Evolutionary conservation across 352 stramenopile genomes (phyloP).

Genomic region (Phytophthora nicotianae): DNA sequence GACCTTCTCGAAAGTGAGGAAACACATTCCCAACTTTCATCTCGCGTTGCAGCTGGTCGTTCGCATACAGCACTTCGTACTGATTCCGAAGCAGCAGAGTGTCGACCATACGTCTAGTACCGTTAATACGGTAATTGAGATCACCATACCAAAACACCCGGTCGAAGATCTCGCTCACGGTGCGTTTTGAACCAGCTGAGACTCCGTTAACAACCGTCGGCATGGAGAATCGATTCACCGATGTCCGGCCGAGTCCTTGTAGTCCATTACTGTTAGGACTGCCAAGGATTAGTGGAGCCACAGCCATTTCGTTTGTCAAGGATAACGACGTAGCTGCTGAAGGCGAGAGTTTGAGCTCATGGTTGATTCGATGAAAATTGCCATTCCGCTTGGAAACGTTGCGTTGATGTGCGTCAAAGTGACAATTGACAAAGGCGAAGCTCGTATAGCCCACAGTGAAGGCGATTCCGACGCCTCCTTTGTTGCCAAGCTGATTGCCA

Average conservation of each 20-base stretch:
- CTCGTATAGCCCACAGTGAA: conserved; percentile 77
- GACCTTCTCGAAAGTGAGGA: conserved; percentile 88
- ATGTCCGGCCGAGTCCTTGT: conserved; percentile 38
- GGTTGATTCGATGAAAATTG: conserved; percentile 91
- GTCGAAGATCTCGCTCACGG: conserved; percentile 77
- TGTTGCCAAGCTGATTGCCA: conserved; percentile 96
- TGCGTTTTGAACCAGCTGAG: conserved; percentile 19
- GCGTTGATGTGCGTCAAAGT: conserved; percentile 94
- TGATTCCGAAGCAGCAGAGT: conserved; percentile 69
- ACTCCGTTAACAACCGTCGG: conserved; percentile 11
- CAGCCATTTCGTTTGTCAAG: conserved; percentile 15
- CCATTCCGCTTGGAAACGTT: conserved; percentile 88
- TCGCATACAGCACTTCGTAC: conserved; percentile 79
- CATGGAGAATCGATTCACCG: conserved; percentile 38
- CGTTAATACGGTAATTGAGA: conserved; percentile 94
- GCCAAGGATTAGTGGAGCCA: conserved; percentile 13
- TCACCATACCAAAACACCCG: conserved; percentile 94
- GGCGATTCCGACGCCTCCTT: conserved; percentile 93
- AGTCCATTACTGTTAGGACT: conserved; percentile 2
- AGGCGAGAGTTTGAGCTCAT: conserved; percentile 59
- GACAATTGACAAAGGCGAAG: conserved; percentile 93
- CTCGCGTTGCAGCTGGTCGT: conserved; percentile 92
- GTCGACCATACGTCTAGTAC: conserved; percentile 90
- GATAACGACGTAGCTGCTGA: conserved; percentile 9
- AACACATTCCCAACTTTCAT: conserved; percentile 88